These are phyloP conservation scores for Pyracantha coccinea DNA, from an alignment of 331 rosid genomes.

Conservation along the genomic window DNA sequence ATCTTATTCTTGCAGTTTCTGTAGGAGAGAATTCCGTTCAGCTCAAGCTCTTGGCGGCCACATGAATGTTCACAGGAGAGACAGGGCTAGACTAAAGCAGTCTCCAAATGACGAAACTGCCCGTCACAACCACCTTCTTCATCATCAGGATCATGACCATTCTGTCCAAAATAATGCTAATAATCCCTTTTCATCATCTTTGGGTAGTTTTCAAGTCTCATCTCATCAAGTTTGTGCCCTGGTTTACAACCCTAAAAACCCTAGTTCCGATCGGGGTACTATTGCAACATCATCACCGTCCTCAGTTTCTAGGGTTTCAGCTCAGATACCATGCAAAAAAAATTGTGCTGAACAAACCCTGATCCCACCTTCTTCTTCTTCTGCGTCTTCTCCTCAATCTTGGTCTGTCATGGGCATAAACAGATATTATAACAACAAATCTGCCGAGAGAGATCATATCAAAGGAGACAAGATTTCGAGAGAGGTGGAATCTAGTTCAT, in stretches of 20 bases:
- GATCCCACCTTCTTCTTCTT: constrained; percentile 30
- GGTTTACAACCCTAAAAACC: constrained; percentile 39
- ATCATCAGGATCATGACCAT: neutral
- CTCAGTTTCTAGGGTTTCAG: constrained; percentile 27
- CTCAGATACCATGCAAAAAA: constrained; percentile 21
- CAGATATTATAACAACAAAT: constrained; percentile 10
- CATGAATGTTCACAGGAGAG: constrained; percentile 94
- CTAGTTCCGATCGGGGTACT: constrained; percentile 32
- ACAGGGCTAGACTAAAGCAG: constrained; percentile 76
- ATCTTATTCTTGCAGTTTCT: constrained; percentile 85
- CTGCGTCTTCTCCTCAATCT: constrained; percentile 25
- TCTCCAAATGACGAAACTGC: constrained; percentile 35
- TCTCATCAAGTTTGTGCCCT: constrained; percentile 32
- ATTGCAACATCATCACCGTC: constrained; percentile 26
- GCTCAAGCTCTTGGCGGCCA: constrained; percentile 97
- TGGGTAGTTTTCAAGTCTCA: constrained; percentile 20
- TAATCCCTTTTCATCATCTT: constrained; percentile 8
- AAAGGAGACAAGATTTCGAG: constrained; percentile 29
- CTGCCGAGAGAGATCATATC: constrained; percentile 9
- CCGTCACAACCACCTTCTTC: constrained; percentile 1
- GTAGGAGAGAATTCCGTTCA: constrained; percentile 83
- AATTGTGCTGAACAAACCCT: constrained; percentile 8
- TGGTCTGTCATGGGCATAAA: constrained; percentile 33
- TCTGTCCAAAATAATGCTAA: neutral
- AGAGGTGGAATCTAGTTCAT: constrained; percentile 27